Evolutionary conservation across 192 early-diverging fungal genomes (phyloP).

Genomic region (Coemansia sp.): DNA sequence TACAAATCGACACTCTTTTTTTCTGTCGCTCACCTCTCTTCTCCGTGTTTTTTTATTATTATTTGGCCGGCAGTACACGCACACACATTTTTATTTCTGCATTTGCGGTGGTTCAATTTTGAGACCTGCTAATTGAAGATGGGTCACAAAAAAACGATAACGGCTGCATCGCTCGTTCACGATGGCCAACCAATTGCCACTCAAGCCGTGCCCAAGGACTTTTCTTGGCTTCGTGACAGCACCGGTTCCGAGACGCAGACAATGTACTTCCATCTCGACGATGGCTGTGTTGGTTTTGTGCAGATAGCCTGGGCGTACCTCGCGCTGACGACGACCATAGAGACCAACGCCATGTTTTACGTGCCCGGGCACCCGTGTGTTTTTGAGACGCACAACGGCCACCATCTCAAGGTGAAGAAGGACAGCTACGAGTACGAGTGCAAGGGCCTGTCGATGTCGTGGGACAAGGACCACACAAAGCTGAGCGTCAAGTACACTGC

Average conservation of each 20-base stretch:
- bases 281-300: constrained; percentile 78
- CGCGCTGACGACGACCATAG: constrained; percentile 64
- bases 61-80: not conserved
- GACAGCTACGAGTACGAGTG: constrained; percentile 75
- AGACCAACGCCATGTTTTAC: constrained; percentile 75
- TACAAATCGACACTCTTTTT: not conserved
- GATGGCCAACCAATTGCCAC: constrained; percentile 52
- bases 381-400: constrained; percentile 71
- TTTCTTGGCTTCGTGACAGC: constrained; percentile 69
- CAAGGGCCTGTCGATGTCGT: constrained; percentile 70
- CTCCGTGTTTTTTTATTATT: not conserved
- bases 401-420: constrained; percentile 66
- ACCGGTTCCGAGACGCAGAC: constrained; percentile 88
- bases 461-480: constrained; percentile 47
- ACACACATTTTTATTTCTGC: not conserved
- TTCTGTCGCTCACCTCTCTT: not conserved
- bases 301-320: constrained; percentile 91
- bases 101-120: not conserved
- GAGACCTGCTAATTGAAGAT: constrained; percentile 25
- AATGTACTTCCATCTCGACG: constrained; percentile 73
- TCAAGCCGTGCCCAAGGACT: constrained; percentile 58
- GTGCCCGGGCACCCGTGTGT: constrained; percentile 59
- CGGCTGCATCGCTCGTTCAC: constrained; percentile 48
- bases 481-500: constrained; percentile 47
- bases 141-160: constrained; percentile 49